Evolutionary conservation across 2,329 filamentous ascomycete species (phyloP).

Genomic region (Plenodomus lindquistii): DNA sequence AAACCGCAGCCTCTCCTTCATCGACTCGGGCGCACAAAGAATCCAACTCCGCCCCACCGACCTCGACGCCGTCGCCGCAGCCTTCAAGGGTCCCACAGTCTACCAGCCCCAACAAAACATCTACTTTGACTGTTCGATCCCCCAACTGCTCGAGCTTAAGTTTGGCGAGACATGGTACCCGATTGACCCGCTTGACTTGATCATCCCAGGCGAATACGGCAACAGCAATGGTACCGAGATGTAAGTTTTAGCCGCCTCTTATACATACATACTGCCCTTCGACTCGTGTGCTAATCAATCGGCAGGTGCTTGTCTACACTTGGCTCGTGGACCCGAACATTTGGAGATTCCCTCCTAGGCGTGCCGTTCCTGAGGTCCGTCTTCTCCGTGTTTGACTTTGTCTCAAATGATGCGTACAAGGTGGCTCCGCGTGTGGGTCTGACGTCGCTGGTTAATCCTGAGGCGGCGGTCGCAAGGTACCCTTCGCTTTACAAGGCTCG

Average conservation of each 20-base stretch:
- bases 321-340: not conserved
- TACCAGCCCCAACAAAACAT: not conserved
- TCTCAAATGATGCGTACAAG: not conserved
- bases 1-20: too few relatives aligned
- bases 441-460: not conserved
- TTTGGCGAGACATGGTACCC: not conserved
- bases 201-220: not conserved
- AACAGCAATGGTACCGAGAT: not conserved
- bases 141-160: conserved; percentile 1
- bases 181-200: conserved; percentile 1
- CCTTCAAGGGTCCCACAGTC: not conserved
- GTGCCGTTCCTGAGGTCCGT: conserved; percentile 1
- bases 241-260: too few relatives aligned
- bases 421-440: conserved; percentile 1
- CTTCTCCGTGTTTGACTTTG: conserved; percentile 2
- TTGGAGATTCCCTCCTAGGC: conserved; percentile 1
- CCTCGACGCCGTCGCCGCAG: not conserved
- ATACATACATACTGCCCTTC: too few relatives aligned
- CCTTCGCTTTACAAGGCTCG: not conserved
- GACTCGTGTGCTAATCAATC: not conserved
- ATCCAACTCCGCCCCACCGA: too few relatives aligned
- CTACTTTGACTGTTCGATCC: not conserved
- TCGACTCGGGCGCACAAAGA: too few relatives aligned
- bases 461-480: not conserved
- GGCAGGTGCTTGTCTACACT: not conserved